phyloP scores from a whole-genome alignment of 345 rosid genomes.

The Populus tremula region DNA sequence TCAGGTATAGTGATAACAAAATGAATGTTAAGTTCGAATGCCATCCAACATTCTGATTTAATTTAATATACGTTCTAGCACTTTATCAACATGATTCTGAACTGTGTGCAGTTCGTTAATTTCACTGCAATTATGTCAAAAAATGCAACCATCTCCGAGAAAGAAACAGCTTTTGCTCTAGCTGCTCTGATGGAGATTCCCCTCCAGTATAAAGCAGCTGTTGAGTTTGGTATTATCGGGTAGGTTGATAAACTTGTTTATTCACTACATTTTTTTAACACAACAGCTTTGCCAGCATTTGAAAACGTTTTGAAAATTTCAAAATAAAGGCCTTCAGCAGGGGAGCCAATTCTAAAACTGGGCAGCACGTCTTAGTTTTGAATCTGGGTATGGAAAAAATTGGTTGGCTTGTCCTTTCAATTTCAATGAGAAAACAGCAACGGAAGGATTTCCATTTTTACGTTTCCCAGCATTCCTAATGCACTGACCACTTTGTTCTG shows the following conservation, averaged over 20 bases:
- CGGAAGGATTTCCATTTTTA: neutral
- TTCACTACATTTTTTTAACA: neutral
- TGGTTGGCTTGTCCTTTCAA: neutral
- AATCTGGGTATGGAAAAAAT: neutral
- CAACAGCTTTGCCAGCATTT: neutral
- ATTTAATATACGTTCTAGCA: neutral
- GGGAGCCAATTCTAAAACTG: neutral
- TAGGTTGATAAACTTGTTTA: slow-evolving; percentile 4
- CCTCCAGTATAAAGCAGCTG: slow-evolving; percentile 21
- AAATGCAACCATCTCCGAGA: slow-evolving; percentile 8
- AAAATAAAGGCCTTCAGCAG: neutral
- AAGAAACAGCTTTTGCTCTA: slow-evolving; percentile 29
- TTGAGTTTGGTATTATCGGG: slow-evolving; percentile 21
- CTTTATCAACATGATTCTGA: neutral
- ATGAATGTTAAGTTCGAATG: neutral
- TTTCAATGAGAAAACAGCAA: neutral
- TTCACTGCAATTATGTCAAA: slow-evolving; percentile 28
- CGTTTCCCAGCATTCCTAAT: neutral
- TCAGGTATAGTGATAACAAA: slow-evolving; percentile 39
- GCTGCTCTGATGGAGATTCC: slow-evolving; percentile 34
- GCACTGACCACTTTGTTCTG: neutral
- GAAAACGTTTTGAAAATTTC: neutral
- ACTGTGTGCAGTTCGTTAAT: slow-evolving; percentile 22
- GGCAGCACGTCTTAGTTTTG: neutral
- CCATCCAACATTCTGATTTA: neutral